phyloP scores from a whole-genome alignment of 1,284 basidiomycete genomes.

The Sphagnurus paluster region DNA sequence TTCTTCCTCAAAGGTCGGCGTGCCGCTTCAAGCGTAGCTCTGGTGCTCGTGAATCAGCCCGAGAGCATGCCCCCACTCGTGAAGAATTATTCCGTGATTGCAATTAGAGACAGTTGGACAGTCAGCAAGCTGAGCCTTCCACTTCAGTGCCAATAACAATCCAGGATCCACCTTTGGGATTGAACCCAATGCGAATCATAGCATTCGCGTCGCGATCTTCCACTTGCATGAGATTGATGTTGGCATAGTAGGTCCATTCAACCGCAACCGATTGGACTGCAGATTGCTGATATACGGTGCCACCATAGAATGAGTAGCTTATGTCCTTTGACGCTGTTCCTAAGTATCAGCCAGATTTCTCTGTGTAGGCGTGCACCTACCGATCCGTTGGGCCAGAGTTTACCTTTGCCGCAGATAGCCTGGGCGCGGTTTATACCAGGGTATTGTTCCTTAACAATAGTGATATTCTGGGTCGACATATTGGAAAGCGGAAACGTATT shows the following conservation, averaged over 20 bases:
- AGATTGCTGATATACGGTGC: conserved; percentile 6
- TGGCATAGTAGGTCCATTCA: conserved; percentile 11
- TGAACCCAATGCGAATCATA: conserved; percentile 10
- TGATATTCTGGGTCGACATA: no score
- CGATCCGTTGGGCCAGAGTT: no score
- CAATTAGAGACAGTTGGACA: conserved; percentile 2
- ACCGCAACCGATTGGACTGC: conserved; percentile 1
- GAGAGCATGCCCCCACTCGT: conserved; percentile 32
- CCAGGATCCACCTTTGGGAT: conserved; percentile 15
- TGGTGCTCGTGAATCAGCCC: conserved; percentile 34
- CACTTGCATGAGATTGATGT: conserved; percentile 5
- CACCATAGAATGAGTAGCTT: conserved; percentile 11
- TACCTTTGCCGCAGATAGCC: no score
- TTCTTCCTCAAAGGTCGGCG: conserved; percentile 11
- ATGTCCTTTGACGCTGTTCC: background rate
- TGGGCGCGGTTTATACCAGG: no score
- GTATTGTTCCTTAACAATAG: no score
- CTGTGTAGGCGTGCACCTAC: no score
- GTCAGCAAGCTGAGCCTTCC: conserved; percentile 16
- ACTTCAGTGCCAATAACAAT: conserved; percentile 14
- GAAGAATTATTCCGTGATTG: conserved; percentile 20
- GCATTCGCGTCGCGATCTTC: conserved; percentile 1
- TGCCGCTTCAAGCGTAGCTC: conserved; percentile 23
- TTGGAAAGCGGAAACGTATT: no score
- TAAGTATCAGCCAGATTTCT: no score